These are phyloP conservation scores for Leptographium lundbergii DNA, from an alignment of 2,329 filamentous ascomycete species.

Conservation along the genomic window DNA sequence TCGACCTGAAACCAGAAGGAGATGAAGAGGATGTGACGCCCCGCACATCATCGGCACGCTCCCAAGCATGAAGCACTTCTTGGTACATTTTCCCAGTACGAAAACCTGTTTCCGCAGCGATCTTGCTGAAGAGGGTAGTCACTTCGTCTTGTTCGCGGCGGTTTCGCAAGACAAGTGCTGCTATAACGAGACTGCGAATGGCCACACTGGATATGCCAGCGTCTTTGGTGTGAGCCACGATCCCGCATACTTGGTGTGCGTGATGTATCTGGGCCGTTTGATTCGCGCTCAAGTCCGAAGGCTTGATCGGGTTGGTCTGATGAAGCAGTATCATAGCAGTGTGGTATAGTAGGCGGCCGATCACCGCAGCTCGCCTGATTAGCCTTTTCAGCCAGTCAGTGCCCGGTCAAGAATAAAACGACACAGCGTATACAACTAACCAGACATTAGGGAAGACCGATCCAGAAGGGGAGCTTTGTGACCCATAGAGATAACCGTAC, in stretches of 20 bases:
- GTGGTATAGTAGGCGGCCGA: constrained; percentile 81
- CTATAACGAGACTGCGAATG: constrained; percentile 66
- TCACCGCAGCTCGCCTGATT: constrained; percentile 67
- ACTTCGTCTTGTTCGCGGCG: constrained; percentile 70
- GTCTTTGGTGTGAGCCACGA: constrained; percentile 75
- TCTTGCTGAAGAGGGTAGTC: constrained; percentile 60
- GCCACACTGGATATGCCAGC: constrained; percentile 67
- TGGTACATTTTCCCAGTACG: constrained; percentile 57
- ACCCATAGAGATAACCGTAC: constrained; percentile 61
- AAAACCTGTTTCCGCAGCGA: constrained; percentile 69
- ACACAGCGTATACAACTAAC: constrained; percentile 29
- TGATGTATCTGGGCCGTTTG: constrained; percentile 57
- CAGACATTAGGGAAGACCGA: constrained; percentile 81
- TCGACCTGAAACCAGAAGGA: neutral
- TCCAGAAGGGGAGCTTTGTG: constrained; percentile 39
- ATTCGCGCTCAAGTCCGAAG: constrained; percentile 52
- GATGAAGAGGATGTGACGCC: neutral
- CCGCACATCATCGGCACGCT: constrained; percentile 43
- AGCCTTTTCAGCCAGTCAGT: constrained; percentile 41
- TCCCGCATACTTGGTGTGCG: constrained; percentile 77
- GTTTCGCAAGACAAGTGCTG: constrained; percentile 57
- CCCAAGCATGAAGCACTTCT: constrained; percentile 66
- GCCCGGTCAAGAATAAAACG: neutral
- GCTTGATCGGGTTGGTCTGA: constrained; percentile 61
- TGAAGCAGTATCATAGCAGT: constrained; percentile 71